A percentile compares a stretch with the other conserved stretches of the same genome.
Evolutionary conservation across 208 protist genomes (phyloP).

Genomic region (Leishmania martiniquensis): DNA sequence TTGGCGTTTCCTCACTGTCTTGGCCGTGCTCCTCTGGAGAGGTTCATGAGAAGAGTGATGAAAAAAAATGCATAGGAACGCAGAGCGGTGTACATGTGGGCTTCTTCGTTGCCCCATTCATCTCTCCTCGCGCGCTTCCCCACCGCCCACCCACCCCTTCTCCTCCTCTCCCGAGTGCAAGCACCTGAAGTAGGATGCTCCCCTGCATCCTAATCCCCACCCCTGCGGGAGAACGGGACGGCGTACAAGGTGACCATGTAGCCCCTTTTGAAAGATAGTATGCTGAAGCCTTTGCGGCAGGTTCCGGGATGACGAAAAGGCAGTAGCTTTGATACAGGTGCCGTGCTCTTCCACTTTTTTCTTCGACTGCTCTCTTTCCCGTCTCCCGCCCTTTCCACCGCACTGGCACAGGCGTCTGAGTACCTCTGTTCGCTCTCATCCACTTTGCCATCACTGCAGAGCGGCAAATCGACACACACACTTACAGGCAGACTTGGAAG

Average conservation of each 20-base stretch:
- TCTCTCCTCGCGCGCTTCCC: no score
- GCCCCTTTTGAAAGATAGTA: no score
- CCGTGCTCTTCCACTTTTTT: not conserved
- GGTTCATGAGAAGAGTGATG: not conserved
- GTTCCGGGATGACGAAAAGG: no score
- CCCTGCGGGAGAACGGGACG: no score
- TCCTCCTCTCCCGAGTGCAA: not conserved
- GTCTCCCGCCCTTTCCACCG: not conserved
- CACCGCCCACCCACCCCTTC: no score
- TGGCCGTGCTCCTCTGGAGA: not conserved
- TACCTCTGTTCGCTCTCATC: not conserved
- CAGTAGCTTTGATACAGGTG: not conserved
- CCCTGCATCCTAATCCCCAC: no score
- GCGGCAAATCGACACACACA: not conserved
- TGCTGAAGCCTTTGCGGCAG: no score
- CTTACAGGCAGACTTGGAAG: not conserved
- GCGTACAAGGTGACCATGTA: no score
- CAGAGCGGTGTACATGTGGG: not conserved
- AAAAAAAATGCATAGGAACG: not conserved
- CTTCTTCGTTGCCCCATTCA: not conserved
- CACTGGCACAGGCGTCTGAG: not conserved
- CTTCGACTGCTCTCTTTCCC: not conserved
- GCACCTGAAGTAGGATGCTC: no score
- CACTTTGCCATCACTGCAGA: not conserved
- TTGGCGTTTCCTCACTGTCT: not conserved